Percentiles rank a stretch among this genome's conserved stretches.
Evolutionary conservation across 2,329 filamentous ascomycete genomes (phyloP).

Genomic region (Colletotrichum cereale): DNA sequence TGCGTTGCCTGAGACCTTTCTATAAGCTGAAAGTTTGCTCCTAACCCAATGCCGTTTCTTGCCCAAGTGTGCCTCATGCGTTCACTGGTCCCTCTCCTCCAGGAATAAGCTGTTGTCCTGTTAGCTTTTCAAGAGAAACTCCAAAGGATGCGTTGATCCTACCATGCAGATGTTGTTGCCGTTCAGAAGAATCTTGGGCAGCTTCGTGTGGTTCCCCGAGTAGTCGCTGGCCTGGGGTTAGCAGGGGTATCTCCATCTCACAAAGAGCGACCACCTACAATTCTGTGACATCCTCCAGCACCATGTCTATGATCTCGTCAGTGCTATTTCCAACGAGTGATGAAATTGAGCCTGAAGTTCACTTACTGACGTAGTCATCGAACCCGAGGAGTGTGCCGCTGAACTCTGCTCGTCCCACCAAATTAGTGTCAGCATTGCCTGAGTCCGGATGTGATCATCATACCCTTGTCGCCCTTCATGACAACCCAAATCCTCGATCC

Average conservation of each 20-base stretch:
- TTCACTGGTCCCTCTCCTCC: slow-evolving; percentile 77
- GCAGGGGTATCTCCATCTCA: slow-evolving; percentile 21
- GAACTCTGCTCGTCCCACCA: slow-evolving; percentile 75
- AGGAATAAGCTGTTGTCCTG: slow-evolving; percentile 74
- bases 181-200: slow-evolving; percentile 95
- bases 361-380: slow-evolving; percentile 99
- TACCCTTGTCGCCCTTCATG: slow-evolving; percentile 99
- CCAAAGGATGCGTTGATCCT: slow-evolving; percentile 46
- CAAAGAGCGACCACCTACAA: slow-evolving; percentile 70
- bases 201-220: slow-evolving; percentile 85
- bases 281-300: slow-evolving; percentile 96
- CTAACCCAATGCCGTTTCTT: background rate
- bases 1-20: background rate
- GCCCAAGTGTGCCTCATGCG: slow-evolving; percentile 5
- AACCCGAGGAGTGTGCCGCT: slow-evolving; percentile 94
- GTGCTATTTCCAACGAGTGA: background rate
- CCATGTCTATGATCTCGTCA: slow-evolving; percentile 80
- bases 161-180: slow-evolving; percentile 99
- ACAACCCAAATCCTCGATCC: slow-evolving; percentile 98
- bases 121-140: slow-evolving; percentile 22
- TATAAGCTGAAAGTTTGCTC: background rate
- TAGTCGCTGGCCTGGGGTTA: slow-evolving; percentile 78
- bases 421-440: slow-evolving; percentile 7
- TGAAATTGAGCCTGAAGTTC: background rate
- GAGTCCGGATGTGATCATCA: slow-evolving; percentile 17